A percentile compares a stretch with the other conserved stretches of the same genome.
phyloP scores from a whole-genome alignment of 352 stramenopile genomes.

The Phytophthora pinifolia region DNA sequence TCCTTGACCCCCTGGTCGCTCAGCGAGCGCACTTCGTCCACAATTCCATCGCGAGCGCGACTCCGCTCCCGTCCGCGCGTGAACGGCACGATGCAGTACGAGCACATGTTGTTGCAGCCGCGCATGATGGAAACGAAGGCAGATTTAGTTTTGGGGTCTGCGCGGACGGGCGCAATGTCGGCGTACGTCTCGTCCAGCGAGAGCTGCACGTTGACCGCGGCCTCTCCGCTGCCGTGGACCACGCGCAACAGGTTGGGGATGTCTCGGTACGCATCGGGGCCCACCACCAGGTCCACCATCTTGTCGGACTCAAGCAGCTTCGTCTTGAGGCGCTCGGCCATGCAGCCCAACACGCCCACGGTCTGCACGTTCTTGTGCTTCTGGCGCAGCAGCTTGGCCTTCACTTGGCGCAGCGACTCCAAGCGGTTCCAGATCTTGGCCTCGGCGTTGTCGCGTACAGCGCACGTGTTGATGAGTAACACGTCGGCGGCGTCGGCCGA shows the following conservation, averaged over 20 bases:
- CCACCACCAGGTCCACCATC: constrained; percentile 97
- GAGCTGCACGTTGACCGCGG: constrained; percentile 95
- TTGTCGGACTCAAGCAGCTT: constrained; percentile 94
- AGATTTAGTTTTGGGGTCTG: no score
- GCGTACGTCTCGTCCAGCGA: constrained; percentile 98
- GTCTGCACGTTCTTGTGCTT: constrained; percentile 70
- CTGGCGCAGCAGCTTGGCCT: constrained; percentile 65
- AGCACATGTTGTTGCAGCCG: constrained; percentile 99
- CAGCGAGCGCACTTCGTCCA: constrained; percentile 93
- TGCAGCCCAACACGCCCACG: constrained; percentile 98
- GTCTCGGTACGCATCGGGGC: constrained; percentile 98
- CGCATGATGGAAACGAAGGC: constrained; percentile 99
- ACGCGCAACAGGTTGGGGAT: constrained; percentile 93
- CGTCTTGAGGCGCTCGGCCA: constrained; percentile 99
- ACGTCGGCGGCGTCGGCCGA: constrained; percentile 89
- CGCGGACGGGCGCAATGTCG: constrained; percentile 95
- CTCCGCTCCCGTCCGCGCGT: constrained; percentile 96
- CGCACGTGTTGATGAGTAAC: constrained; percentile 99
- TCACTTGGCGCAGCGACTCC: constrained; percentile 74
- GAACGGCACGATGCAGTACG: constrained; percentile 99
- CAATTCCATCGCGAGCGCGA: constrained; percentile 91
- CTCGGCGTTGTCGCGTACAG: constrained; percentile 99
- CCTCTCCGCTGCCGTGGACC: constrained; percentile 64
- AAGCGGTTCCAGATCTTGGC: constrained; percentile 91
- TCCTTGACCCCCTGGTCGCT: constrained; percentile 95